Base-by-base conservation (phyloP, 805 yeast genomes). In the Lipomyces orientalis region DNA sequence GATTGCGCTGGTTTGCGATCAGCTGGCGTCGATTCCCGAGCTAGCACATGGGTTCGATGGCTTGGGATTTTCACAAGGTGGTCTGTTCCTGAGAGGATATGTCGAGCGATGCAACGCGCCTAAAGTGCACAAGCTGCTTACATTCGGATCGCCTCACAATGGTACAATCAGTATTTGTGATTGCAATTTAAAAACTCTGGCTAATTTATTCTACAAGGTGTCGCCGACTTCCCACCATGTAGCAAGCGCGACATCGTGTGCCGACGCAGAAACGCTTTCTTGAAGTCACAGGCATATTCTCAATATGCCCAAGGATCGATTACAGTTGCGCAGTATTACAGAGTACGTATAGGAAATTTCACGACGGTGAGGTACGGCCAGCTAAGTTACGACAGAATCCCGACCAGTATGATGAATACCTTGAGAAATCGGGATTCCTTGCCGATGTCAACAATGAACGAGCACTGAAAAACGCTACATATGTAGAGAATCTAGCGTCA, bases 61-160 rank as follows among this genome's bases (percentile, higher is more conserved):
- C 5, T 82, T 90, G 54, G 97, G 97, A 4, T 88, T 89, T 71
- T 89, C 94, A 0, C 97, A 90, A 75, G 97, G 97, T 54, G 97
- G 97, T 0, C 77, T 90, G n/a, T 87, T 90, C 68, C 78, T 89
- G n/a, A 78, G 97, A 58, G 88, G 88, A 4, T 83, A 88, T 35
- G 80, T 86, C 35, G 89, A 91, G 74, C 77, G 84, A 31, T 90
- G 94, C 76, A 82, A 79, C 34, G 61, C 14, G 46, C 82, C 75
- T 1, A 75, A 78, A 25, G 80, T 89, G 1, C 76, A 83, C 61
- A 86, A 81, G 37, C 78, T 90, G 59, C 79, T 90, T 14, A 89
- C 96, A 0, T 89, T 88, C 77, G 97, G 97, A 0, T 87, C 92
- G 1, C 97, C 96, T 0, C 96, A 90, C 73, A 84, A 88, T 78